Evolutionary conservation across 306 rosid genomes (phyloP).

Genomic region (Vigna unguiculata): DNA sequence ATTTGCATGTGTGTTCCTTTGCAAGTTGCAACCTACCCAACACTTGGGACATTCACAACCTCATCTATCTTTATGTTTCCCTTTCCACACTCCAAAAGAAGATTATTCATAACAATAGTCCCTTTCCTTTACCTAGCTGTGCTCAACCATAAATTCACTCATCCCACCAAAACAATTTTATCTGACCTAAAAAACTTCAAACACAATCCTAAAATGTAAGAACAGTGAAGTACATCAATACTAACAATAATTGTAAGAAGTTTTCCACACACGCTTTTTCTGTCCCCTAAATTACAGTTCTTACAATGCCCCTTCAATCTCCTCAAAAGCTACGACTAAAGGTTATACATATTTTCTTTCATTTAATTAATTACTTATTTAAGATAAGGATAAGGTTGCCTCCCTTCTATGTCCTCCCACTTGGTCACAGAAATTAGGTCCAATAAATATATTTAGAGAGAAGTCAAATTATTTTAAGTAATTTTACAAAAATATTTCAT

Average conservation of each 20-base stretch:
- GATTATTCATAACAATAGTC: background rate
- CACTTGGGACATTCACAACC: background rate
- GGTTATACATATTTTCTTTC: background rate
- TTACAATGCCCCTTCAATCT: slow-evolving; percentile 17
- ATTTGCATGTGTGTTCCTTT: background rate
- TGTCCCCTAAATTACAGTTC: background rate
- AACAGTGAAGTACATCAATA: background rate
- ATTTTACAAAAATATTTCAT: too few relatives aligned
- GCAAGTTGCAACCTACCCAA: too few relatives aligned
- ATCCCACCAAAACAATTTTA: background rate
- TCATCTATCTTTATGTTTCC: background rate
- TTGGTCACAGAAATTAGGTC: background rate
- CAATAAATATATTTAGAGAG: background rate
- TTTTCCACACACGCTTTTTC: background rate
- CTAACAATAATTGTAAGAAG: background rate
- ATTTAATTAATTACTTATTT: background rate
- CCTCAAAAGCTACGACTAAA: background rate
- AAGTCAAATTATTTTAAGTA: too few relatives aligned
- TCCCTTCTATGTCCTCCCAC: background rate
- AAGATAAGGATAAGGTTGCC: slow-evolving; percentile 14
- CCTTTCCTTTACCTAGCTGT: background rate
- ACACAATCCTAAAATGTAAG: background rate
- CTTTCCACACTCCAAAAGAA: slow-evolving; percentile 2
- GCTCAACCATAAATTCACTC: background rate
- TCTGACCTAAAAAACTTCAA: background rate